Base-by-base conservation (phyloP, 306 rosid genomes). In the Quercus suber region DNA sequence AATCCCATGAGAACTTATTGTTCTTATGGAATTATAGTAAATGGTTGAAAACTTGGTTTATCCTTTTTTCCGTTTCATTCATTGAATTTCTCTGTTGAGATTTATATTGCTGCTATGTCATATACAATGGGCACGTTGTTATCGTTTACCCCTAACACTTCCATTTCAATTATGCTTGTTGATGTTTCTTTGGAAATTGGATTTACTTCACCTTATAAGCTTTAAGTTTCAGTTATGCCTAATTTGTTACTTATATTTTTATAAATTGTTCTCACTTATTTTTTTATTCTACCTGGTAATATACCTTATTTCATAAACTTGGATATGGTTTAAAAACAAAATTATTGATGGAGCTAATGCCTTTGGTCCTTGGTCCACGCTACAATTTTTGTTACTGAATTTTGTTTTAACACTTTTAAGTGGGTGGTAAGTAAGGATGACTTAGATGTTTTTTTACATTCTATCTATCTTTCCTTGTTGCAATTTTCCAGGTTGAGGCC, bases 361-460 rank as follows among this genome's bases (percentile, higher is more conserved):
- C 65, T 23, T 59, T 23, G 13, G 65, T 59, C 65, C 30, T 59
- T 59, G 11, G 11, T 10, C 10, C 65, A 1, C 27, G 11, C 33
- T n/a, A 21, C 27, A 49, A 14, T 23, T 23, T 13, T 59, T 13
- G 6, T 59, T 21, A 23, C 65, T n/a, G 14, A 59, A 59, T 10
- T 59, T 20, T 23, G 30, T 60, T 63, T n/a, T 27, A 27, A 41
- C 33, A 23, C 59, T 35, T 74, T 57, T 45, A 53, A 9, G 41
- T 45, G 51, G 55, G 43, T 60, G 69, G 58, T 19, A 63, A 75
- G 43, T 30, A 63, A 75, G 70, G 43, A n/a, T 55, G 80, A 33
- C 68, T 21, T 67, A 15, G 56, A 55, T 53, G 31, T 58, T 21
- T 37, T 37, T 52, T 13, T 14, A n/a, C 3, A 3, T 71, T 59